Evolutionary conservation across 441 rosid genomes (phyloP).

Genomic region (Erodium chrysanthum): DNA sequence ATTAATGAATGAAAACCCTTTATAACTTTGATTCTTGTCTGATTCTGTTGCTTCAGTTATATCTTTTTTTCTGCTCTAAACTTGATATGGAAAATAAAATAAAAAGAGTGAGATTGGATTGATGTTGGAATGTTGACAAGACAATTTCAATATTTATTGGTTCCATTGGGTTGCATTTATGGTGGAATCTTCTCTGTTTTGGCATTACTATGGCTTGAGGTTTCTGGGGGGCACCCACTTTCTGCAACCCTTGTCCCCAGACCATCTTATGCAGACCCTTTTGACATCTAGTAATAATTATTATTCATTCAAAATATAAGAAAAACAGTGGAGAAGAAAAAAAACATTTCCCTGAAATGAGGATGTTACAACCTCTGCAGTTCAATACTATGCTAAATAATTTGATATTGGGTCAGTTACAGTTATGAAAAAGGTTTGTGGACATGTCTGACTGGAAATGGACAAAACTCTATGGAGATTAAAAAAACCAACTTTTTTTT

Average conservation of each 20-base stretch:
- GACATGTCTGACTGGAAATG: conserved; percentile 2
- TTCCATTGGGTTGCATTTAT: background rate
- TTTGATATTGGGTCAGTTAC: background rate
- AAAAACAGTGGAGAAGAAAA: background rate
- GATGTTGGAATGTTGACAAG: conserved; percentile 4
- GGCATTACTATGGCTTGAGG: background rate
- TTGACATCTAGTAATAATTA: background rate
- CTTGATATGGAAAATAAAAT: background rate
- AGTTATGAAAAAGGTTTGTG: background rate
- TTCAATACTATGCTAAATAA: background rate
- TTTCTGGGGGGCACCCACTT: background rate
- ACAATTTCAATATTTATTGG: background rate
- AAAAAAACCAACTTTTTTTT: background rate
- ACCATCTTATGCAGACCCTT: conserved; percentile 4
- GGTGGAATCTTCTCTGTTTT: conserved; percentile 1
- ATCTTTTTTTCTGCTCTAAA: background rate
- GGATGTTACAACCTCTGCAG: background rate
- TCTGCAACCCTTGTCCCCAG: background rate
- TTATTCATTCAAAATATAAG: background rate
- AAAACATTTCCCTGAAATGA: background rate
- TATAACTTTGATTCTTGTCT: background rate
- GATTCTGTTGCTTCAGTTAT: background rate
- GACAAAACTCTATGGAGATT: background rate
- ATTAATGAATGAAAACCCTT: background rate
- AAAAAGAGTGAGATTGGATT: background rate